Conservation (phyloP, 495 filamentous ascomycete genomes). For the Talaromyces proteolyticus region DNA sequence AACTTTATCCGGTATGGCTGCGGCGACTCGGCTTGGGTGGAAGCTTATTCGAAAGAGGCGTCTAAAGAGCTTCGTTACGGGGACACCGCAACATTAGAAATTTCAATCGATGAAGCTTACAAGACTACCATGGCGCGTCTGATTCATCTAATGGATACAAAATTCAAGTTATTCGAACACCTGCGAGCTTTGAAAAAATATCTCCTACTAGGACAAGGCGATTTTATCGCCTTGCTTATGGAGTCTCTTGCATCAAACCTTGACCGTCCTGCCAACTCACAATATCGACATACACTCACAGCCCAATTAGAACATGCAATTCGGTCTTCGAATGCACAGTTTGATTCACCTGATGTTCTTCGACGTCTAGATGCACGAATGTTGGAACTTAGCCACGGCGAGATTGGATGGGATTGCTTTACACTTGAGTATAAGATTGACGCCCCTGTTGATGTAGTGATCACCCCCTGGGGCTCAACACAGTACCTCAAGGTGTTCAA, state of each 20-base stretch:
- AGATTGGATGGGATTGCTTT: slow-evolving; percentile 99
- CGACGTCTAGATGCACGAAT: slow-evolving; percentile 91
- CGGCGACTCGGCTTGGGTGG: slow-evolving; percentile 90
- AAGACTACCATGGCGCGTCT: slow-evolving; percentile 94
- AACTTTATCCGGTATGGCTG: slow-evolving; percentile 98
- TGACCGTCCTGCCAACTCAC: slow-evolving; percentile 89
- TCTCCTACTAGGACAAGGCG: slow-evolving; percentile 88
- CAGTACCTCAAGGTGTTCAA: slow-evolving; percentile 99
- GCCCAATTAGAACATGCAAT: slow-evolving; percentile 97
- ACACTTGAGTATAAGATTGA: slow-evolving; percentile 99
- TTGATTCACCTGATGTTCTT: slow-evolving; percentile 88
- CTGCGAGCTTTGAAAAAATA: slow-evolving; percentile 91
- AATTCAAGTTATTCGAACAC: slow-evolving; percentile 92
- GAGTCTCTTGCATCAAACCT: slow-evolving; percentile 88
- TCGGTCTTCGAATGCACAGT: slow-evolving; percentile 93
- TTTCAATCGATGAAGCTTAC: slow-evolving; percentile 94
- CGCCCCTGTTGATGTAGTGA: slow-evolving; percentile 93
- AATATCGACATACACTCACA: slow-evolving; percentile 93
- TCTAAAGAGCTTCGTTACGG: slow-evolving; percentile 92
- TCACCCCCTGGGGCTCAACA: slow-evolving; percentile 87
- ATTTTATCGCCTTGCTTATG: slow-evolving; percentile 97
- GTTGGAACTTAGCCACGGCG: slow-evolving; percentile 90
- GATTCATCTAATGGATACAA: slow-evolving; percentile 87
- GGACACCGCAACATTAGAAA: slow-evolving; percentile 84
- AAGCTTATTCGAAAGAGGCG: slow-evolving; percentile 87